These are phyloP conservation scores for Xylariaceae sp. DNA, from an alignment of 2,329 filamentous ascomycete species.

Conservation along the genomic window DNA sequence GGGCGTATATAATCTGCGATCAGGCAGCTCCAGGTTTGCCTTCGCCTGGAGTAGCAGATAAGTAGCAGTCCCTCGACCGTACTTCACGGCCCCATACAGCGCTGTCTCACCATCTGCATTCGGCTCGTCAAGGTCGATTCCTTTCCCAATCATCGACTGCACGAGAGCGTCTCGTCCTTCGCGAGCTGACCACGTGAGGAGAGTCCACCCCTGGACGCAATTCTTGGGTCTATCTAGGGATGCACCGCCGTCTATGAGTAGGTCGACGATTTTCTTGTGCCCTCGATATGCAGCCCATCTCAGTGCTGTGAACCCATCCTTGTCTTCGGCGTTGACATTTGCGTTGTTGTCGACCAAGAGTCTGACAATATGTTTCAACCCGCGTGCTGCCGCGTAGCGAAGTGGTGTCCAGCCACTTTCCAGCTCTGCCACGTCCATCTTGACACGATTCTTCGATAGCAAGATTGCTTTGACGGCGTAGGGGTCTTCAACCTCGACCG, in stretches of 20 bases:
- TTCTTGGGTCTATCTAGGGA: neutral
- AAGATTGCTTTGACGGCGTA: slow-evolving; percentile 1
- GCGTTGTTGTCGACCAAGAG: slow-evolving; percentile 3
- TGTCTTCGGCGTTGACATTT: slow-evolving; percentile 6
- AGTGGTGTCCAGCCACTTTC: slow-evolving; percentile 3
- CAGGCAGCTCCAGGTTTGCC: slow-evolving; percentile 1
- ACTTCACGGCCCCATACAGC: slow-evolving; percentile 3
- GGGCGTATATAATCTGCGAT: slow-evolving; percentile 1
- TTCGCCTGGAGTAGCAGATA: slow-evolving; percentile 4
- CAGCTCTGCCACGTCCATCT: slow-evolving; percentile 1
- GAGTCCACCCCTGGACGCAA: slow-evolving; percentile 4
- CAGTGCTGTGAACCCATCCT: slow-evolving; percentile 9
- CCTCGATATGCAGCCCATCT: slow-evolving; percentile 7
- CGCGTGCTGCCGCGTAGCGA: slow-evolving; percentile 4
- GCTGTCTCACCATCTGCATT: neutral
- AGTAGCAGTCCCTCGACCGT: slow-evolving; percentile 3
- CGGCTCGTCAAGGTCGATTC: neutral
- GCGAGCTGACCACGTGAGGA: slow-evolving; percentile 6
- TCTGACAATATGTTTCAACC: neutral
- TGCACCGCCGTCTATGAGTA: slow-evolving; percentile 4
- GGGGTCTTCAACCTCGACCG: slow-evolving; percentile 1
- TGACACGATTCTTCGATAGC: neutral
- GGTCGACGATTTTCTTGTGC: slow-evolving; percentile 2
- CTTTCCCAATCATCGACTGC: neutral
- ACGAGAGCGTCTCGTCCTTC: slow-evolving; percentile 5